Conservation (phyloP, 139 green algal species). For the Trebouxia sp. region DNA sequence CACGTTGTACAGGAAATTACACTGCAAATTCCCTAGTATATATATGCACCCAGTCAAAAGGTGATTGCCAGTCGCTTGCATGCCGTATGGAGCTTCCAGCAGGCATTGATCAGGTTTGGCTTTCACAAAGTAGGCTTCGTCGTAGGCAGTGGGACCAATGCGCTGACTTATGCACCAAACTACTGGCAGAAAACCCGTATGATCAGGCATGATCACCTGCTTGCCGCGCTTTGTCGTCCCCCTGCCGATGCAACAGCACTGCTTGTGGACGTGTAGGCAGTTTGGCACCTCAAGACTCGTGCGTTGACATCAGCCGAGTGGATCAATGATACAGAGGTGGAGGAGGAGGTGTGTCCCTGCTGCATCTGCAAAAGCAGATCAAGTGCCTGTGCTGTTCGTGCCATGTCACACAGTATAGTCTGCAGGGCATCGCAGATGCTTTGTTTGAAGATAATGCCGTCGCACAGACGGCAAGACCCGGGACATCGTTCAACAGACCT, state of each 20-base stretch:
- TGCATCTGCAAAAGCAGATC: too few relatives aligned
- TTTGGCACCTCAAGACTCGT: constrained; percentile 79
- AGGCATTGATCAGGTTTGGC: constrained; percentile 62
- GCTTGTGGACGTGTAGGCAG: constrained; percentile 46
- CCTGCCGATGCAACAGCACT: too few relatives aligned
- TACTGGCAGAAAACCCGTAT: constrained; percentile 67
- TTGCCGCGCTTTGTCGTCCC: too few relatives aligned
- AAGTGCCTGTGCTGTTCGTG: not conserved
- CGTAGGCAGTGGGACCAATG: constrained; percentile 66
- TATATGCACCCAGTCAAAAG: too few relatives aligned
- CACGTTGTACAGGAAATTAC: too few relatives aligned
- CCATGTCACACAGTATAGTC: too few relatives aligned
- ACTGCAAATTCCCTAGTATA: too few relatives aligned
- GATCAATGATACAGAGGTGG: constrained; percentile 83
- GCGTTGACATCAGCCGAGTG: constrained; percentile 77
- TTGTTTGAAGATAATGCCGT: constrained; percentile 75
- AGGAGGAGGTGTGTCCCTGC: constrained; percentile 63
- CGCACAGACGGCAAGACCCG: constrained; percentile 60
- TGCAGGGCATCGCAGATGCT: constrained; percentile 66
- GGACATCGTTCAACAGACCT: constrained; percentile 66
- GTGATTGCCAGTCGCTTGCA: too few relatives aligned
- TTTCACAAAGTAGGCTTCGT: constrained; percentile 60
- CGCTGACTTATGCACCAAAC: constrained; percentile 65
- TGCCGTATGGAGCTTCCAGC: not conserved
- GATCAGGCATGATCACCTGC: constrained; percentile 62